These are phyloP conservation scores for Spizellomyces punctatus DNA, from an alignment of 192 early-diverging fungal genomes.

Conservation along the genomic window DNA sequence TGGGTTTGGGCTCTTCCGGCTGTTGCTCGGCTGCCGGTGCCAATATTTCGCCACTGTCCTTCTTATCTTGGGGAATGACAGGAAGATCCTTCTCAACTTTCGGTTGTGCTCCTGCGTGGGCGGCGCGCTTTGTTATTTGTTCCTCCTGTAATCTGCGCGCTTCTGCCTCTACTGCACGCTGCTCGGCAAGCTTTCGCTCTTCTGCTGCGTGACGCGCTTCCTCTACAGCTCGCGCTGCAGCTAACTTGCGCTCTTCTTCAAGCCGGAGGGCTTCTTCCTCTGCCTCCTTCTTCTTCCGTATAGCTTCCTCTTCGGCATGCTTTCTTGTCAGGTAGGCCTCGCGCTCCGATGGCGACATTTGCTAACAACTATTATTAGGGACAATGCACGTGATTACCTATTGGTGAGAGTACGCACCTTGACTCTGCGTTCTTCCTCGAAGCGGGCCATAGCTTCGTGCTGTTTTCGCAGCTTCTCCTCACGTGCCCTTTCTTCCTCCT, in stretches of 20 bases:
- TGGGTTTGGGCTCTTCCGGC: neutral
- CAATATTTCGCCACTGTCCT: neutral
- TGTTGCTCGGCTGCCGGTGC: neutral
- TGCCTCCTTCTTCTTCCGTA: slow-evolving; percentile 16
- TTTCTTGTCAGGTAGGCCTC: slow-evolving; percentile 23
- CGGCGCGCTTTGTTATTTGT: too few relatives aligned
- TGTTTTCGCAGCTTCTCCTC: slow-evolving; percentile 38
- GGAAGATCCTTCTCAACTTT: neutral
- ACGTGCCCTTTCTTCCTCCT: slow-evolving; percentile 26
- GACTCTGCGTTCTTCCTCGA: slow-evolving; percentile 38
- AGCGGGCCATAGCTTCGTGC: slow-evolving; percentile 38
- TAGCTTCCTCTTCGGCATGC: slow-evolving; percentile 16
- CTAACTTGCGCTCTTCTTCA: neutral
- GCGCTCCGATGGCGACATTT: slow-evolving; percentile 24
- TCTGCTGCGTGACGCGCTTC: too few relatives aligned
- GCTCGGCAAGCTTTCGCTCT: too few relatives aligned
- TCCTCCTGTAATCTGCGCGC: slow-evolving; percentile 9
- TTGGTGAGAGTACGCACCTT: slow-evolving; percentile 20
- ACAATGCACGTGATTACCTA: neutral
- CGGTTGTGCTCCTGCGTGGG: too few relatives aligned
- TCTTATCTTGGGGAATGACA: neutral
- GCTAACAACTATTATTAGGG: neutral
- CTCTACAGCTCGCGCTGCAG: neutral
- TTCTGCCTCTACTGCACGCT: neutral
- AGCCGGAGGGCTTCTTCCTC: neutral